Base-by-base conservation (phyloP, 2,329 filamentous ascomycete species). In the Microsporum canis region DNA sequence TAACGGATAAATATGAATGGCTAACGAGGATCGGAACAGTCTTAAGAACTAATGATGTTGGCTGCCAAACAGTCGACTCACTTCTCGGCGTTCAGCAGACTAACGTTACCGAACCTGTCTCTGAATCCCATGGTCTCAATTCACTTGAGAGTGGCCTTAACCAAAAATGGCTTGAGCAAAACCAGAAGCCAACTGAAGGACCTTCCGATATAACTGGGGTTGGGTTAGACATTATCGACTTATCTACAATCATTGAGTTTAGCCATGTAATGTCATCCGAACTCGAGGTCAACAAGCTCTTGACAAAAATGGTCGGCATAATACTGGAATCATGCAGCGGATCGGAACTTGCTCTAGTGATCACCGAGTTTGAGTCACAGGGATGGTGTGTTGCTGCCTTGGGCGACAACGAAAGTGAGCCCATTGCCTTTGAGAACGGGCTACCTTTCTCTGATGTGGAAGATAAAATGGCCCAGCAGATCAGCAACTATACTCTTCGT, bases 211-310 rank as follows among this genome's bases (percentile, higher is more conserved):
- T 76, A 49, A 75, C 74, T 51, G 70, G 73, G 31, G 72, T 75
- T 49, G 74, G 74, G 5, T 65, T 76, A 51, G 84, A 86, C 67
- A 84, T 87, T 68, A 81, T 87, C 60, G 84, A 86, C 68, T 69
- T 86, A 14, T 81, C 81, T 1, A 83, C 80, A 47, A 86, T 87
- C 53, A 75, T 87, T 3, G 82, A 86, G 65, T 85, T 83, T 31
- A 85, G 81, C 60, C 84, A 86, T 68, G 78, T 86, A 4, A 79
- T 87, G 65, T 86, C 84, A 5, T 85, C 83, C 12, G 84, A 86
- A 66, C 75, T 87, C 14, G 79, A 85, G 63, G 81, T 86, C 47
- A 83, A 86, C 63, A 81, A 80, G 57, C 75, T 87, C 2, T 74
- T 86, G 60, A 78, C 79, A 1, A 85, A 85, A 70, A 84, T 87